These are phyloP conservation scores for Tolypocladium inflatum DNA, from an alignment of 2,329 filamentous ascomycete species.

Conservation along the genomic window DNA sequence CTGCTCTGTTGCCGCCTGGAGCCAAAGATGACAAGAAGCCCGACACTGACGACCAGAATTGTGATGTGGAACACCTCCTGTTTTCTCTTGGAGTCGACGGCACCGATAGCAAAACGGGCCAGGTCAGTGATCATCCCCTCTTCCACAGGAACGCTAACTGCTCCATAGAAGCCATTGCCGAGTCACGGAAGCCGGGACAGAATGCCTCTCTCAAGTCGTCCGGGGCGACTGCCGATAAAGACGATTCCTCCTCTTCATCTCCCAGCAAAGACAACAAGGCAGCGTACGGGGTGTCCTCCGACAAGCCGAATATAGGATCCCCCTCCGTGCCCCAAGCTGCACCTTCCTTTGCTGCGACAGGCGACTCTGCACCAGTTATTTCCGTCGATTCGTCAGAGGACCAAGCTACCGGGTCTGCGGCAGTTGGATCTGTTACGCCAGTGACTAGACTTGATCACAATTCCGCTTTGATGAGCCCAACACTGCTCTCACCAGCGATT, in stretches of 20 bases:
- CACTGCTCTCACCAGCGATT: background rate
- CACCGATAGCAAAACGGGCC: slow-evolving; percentile 3
- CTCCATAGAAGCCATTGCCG: slow-evolving; percentile 10
- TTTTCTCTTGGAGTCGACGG: slow-evolving; percentile 6
- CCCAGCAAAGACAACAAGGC: too few species aligned
- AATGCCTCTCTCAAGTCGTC: background rate
- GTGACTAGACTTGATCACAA: background rate
- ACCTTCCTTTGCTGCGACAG: background rate
- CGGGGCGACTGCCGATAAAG: background rate
- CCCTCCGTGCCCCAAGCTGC: background rate
- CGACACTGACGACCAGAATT: slow-evolving; percentile 2
- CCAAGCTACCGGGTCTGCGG: background rate
- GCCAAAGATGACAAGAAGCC: slow-evolving; percentile 1
- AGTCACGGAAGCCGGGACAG: slow-evolving; percentile 1
- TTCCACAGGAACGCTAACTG: slow-evolving; percentile 16
- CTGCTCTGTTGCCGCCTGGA: slow-evolving; percentile 11
- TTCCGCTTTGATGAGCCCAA: background rate
- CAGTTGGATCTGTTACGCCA: background rate
- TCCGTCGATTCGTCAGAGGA: background rate
- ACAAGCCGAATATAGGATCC: too few species aligned
- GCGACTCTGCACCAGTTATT: background rate
- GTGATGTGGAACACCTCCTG: slow-evolving; percentile 8
- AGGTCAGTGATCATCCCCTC: slow-evolving; percentile 14
- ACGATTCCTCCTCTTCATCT: background rate
- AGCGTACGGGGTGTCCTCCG: too few species aligned